These are phyloP conservation scores for Desmodesmus armatus DNA, from an alignment of 139 green algal species.

Conservation along the genomic window DNA sequence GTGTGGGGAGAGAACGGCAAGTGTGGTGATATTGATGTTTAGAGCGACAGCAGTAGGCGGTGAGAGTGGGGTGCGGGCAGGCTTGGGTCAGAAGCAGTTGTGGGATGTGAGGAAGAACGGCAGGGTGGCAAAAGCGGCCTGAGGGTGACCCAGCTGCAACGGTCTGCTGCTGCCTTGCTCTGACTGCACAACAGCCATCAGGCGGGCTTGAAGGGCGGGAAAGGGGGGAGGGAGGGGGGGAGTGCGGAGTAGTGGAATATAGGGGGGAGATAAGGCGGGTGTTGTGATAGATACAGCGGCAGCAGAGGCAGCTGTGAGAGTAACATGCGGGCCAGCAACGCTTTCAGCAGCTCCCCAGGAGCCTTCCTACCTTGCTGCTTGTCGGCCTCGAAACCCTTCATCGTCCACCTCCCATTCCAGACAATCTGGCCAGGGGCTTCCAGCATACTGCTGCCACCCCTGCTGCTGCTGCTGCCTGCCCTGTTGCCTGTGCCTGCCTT, in stretches of 20 bases:
- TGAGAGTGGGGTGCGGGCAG: too few species aligned
- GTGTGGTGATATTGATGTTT: too few species aligned
- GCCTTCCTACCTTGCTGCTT: constrained; percentile 28
- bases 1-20: too few species aligned
- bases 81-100: too few species aligned
- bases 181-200: too few species aligned
- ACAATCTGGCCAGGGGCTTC: constrained; percentile 12
- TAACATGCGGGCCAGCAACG: background rate
- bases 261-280: background rate
- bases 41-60: too few species aligned
- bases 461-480: background rate
- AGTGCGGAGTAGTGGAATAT: background rate
- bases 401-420: constrained; percentile 23
- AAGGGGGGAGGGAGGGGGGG: background rate
- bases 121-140: too few species aligned
- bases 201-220: background rate
- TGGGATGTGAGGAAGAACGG: too few species aligned
- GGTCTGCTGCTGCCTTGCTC: too few species aligned
- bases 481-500: background rate
- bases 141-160: too few species aligned
- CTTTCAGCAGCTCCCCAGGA: background rate
- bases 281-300: background rate
- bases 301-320: background rate
- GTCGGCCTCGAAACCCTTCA: constrained; percentile 16
- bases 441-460: background rate